Evolutionary conservation across 208 protist species (phyloP).

Genomic region (Kentomonas sorsogonicus): DNA sequence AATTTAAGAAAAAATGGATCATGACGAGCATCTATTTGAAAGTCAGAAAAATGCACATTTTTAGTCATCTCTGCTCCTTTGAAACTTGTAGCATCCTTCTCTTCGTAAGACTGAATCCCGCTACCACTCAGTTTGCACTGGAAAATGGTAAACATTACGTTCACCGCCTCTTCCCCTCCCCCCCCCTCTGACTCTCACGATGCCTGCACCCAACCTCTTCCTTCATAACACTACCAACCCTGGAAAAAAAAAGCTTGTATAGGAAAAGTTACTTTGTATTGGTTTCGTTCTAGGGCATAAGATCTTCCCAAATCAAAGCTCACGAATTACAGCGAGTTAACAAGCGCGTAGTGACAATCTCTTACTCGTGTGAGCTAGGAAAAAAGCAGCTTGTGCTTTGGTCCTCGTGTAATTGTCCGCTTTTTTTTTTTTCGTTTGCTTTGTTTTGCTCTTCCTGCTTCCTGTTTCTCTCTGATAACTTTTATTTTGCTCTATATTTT

Average conservation of each 20-base stretch:
- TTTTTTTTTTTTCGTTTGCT: conserved; percentile 13
- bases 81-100: neutral
- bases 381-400: conserved; percentile 6
- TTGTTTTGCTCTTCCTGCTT: conserved; percentile 8
- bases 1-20: no score
- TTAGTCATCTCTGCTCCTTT: neutral
- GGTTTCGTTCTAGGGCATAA: neutral
- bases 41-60: neutral
- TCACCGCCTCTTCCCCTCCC: no score
- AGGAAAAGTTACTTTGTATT: neutral
- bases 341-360: no score
- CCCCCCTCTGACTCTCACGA: no score
- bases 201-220: no score
- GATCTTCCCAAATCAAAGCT: neutral
- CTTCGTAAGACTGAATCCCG: no score
- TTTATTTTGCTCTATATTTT: conserved; percentile 1
- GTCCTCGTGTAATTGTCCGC: neutral
- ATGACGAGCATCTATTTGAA: no score
- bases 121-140: no score
- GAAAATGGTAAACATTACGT: no score
- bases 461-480: conserved; percentile 13
- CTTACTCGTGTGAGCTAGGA: no score
- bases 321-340: neutral
- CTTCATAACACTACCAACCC: no score
- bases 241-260: no score